Conservation (phyloP, 768 basidiomycete genomes). For the Russula dissimulans region DNA sequence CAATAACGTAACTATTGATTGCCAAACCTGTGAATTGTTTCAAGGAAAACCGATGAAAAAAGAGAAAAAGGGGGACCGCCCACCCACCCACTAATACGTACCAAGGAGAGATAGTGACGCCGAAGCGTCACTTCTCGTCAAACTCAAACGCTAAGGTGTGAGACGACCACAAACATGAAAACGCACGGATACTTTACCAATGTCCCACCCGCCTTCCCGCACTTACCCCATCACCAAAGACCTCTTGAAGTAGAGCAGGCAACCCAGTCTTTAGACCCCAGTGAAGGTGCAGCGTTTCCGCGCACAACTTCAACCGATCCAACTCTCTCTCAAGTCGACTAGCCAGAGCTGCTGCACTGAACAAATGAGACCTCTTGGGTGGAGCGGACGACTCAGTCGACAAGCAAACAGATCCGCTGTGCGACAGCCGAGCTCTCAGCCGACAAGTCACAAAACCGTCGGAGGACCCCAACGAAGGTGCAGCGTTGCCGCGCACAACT, state of each 20-base stretch:
- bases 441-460: too few relatives aligned
- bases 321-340: too few relatives aligned
- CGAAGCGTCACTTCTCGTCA: background rate
- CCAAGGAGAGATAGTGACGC: background rate
- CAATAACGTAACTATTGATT: too few relatives aligned
- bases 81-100: conserved; percentile 14
- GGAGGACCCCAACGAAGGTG: background rate
- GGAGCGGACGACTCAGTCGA: too few relatives aligned
- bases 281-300: conserved; percentile 13
- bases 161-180: background rate
- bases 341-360: too few relatives aligned
- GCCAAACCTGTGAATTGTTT: too few relatives aligned
- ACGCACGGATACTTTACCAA: background rate
- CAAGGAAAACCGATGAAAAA: too few relatives aligned
- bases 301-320: conserved; percentile 1
- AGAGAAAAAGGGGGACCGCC: background rate
- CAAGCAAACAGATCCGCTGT: too few relatives aligned
- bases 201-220: conserved; percentile 13
- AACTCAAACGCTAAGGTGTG: background rate
- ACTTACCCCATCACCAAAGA: conserved; percentile 12
- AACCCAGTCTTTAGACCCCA: background rate
- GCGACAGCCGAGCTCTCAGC: too few relatives aligned
- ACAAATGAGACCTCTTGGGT: too few relatives aligned
- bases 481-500: conserved; percentile 13
- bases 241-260: background rate